A percentile compares a stretch with the other conserved stretches of the same genome.
phyloP scores from a whole-genome alignment of 1,284 basidiomycete species.

The Rhodotorula sp. region DNA sequence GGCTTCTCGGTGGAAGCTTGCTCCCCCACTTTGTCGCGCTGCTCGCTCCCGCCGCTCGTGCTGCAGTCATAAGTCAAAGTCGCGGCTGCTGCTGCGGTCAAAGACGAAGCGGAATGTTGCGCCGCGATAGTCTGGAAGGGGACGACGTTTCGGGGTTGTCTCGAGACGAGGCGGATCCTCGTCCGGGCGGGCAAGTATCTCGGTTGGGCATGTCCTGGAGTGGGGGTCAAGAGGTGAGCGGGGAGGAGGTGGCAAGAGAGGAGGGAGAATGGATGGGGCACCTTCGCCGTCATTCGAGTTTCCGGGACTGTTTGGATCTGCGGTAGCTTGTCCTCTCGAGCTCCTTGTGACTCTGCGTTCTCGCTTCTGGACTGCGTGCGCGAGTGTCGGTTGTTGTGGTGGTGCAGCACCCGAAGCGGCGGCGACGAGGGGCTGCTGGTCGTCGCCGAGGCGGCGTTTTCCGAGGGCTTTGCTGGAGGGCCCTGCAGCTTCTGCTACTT shows the following conservation, averaged over 20 bases:
- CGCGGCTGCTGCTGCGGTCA: not conserved
- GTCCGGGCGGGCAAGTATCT: conserved; percentile 22
- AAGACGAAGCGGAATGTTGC: not conserved
- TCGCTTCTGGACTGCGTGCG: conserved; percentile 7
- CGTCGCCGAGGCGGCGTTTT: conserved; percentile 21
- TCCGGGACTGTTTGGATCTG: not conserved
- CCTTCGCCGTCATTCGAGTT: conserved; percentile 4
- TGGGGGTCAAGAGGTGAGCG: not conserved
- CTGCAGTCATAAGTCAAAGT: too few species aligned
- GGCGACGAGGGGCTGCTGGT: too few species aligned
- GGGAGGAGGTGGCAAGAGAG: too few species aligned
- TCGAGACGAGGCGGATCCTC: conserved; percentile 22
- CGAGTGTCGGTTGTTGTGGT: not conserved
- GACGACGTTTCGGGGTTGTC: not conserved
- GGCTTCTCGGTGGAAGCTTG: not conserved
- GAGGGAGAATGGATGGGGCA: not conserved
- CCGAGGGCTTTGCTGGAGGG: conserved; percentile 27
- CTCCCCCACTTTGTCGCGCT: too few species aligned
- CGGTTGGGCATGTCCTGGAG: not conserved
- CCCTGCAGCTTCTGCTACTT: not conserved
- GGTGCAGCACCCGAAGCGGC: not conserved
- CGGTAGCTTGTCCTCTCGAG: not conserved
- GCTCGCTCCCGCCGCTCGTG: too few species aligned
- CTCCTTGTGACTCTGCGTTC: conserved; percentile 13
- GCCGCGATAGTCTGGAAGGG: not conserved